Conservation (phyloP, 1,284 basidiomycete genomes). For the Mycena sp. region DNA sequence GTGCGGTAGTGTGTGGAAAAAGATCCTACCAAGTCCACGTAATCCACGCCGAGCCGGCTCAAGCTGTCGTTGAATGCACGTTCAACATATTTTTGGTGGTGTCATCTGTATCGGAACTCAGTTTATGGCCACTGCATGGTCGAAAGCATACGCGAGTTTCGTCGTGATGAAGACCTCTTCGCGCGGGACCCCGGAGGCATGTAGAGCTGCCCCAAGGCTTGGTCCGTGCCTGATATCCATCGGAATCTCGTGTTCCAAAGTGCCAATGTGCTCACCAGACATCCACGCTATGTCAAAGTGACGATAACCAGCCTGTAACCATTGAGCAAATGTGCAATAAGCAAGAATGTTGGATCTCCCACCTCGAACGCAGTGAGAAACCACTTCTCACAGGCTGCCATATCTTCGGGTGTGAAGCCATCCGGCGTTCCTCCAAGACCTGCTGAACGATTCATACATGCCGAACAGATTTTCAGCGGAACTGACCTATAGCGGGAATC, state of each 20-base stretch:
- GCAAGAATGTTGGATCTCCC: background rate
- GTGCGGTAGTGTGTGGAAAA: background rate
- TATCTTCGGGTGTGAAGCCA: conserved; percentile 8
- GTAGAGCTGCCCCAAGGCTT: conserved; percentile 49
- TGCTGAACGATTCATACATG: background rate
- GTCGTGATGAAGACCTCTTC: conserved; percentile 54
- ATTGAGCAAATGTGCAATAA: background rate
- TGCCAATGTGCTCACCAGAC: conserved; percentile 41
- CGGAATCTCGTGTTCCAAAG: too few species aligned
- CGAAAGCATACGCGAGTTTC: conserved; percentile 42
- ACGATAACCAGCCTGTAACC: conserved; percentile 23
- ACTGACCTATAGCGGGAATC: conserved; percentile 17
- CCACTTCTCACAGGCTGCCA: conserved; percentile 12
- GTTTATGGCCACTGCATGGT: background rate
- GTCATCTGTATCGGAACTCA: conserved; percentile 39
- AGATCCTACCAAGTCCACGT: conserved; percentile 62
- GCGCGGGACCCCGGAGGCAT: conserved; percentile 52
- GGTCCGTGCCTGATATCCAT: conserved; percentile 38
- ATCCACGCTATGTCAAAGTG: conserved; percentile 47
- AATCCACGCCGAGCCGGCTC: conserved; percentile 63
- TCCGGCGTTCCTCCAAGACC: background rate
- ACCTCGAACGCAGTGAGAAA: conserved; percentile 25
- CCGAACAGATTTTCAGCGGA: background rate
- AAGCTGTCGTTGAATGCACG: conserved; percentile 67
- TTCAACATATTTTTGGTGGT: conserved; percentile 54